Evolutionary conservation across 164 flowering plant species (phyloP).

Genomic region (Echeveria elegans): DNA sequence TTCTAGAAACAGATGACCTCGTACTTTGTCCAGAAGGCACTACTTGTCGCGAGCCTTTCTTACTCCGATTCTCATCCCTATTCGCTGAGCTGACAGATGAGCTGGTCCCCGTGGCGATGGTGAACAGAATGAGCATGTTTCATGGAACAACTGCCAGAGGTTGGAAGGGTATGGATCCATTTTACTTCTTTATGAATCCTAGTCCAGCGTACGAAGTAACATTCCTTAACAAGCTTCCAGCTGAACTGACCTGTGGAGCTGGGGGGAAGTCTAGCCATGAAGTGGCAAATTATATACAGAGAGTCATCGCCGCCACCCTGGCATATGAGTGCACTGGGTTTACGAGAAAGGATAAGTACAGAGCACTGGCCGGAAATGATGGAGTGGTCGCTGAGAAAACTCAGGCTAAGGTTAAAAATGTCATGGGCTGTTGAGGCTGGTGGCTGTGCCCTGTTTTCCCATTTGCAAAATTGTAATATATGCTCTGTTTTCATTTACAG

Average conservation of each 20-base stretch:
- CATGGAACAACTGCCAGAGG: slow-evolving; percentile 75
- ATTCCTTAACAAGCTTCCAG: slow-evolving; percentile 50
- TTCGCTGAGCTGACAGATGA: slow-evolving; percentile 57
- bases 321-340: slow-evolving; percentile 58
- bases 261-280: slow-evolving; percentile 64
- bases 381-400: slow-evolving; percentile 39
- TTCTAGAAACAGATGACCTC: slow-evolving; percentile 48
- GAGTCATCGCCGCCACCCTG: slow-evolving; percentile 50
- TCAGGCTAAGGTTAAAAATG: slow-evolving; percentile 17
- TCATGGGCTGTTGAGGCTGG: slow-evolving; percentile 24
- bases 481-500: background rate
- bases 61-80: slow-evolving; percentile 48
- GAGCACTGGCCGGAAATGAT: slow-evolving; percentile 60
- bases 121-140: slow-evolving; percentile 45
- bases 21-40: slow-evolving; percentile 75
- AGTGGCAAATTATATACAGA: slow-evolving; percentile 64
- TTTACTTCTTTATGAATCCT: slow-evolving; percentile 73
- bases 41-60: slow-evolving; percentile 60
- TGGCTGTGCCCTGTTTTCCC: background rate
- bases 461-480: background rate
- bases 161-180: slow-evolving; percentile 69
- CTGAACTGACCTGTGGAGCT: slow-evolving; percentile 29
- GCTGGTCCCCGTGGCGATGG: slow-evolving; percentile 65
- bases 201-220: slow-evolving; percentile 59
- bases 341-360: slow-evolving; percentile 67